These are phyloP conservation scores for Nakazawaea anatomiae DNA, from an alignment of 805 yeast species.

Conservation along the genomic window DNA sequence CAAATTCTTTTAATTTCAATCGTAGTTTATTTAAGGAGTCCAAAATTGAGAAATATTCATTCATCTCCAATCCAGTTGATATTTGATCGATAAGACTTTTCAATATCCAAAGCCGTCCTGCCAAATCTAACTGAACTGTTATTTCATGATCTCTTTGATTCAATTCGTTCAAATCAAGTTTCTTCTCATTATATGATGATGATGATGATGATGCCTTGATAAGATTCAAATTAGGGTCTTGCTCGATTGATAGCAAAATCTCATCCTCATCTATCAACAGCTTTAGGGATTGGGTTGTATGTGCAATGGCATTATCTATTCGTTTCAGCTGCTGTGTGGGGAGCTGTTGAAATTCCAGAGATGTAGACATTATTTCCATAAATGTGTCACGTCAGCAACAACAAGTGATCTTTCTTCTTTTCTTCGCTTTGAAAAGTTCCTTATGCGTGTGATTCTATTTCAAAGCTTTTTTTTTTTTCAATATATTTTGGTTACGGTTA, in stretches of 20 bases:
- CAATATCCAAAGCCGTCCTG: conserved; percentile 8
- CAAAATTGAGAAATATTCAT: conserved; percentile 8
- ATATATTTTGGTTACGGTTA: too few relatives aligned
- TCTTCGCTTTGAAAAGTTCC: too few relatives aligned
- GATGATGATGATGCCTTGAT: not conserved
- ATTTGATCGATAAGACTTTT: conserved; percentile 10
- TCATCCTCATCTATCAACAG: conserved; percentile 9
- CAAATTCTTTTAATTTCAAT: conserved; percentile 5
- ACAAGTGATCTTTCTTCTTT: too few relatives aligned
- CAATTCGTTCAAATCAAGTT: conserved; percentile 1
- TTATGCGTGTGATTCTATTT: too few relatives aligned
- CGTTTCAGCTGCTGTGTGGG: not conserved
- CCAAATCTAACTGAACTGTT: not conserved
- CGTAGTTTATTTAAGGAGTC: conserved; percentile 5
- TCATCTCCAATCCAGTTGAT: conserved; percentile 3
- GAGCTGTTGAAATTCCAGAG: not conserved
- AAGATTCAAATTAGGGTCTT: conserved; percentile 17
- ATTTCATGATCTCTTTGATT: conserved; percentile 1
- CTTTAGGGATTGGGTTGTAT: conserved; percentile 2
- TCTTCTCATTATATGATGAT: not conserved
- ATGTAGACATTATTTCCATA: not conserved
- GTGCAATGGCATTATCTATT: not conserved
- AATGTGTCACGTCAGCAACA: not conserved
- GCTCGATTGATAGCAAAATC: conserved; percentile 11
- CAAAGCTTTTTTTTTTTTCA: too few relatives aligned